A percentile compares a stretch with the other conserved stretches of the same genome.
Evolutionary conservation across 306 rosid species (phyloP).

Genomic region (Prunus padus): DNA sequence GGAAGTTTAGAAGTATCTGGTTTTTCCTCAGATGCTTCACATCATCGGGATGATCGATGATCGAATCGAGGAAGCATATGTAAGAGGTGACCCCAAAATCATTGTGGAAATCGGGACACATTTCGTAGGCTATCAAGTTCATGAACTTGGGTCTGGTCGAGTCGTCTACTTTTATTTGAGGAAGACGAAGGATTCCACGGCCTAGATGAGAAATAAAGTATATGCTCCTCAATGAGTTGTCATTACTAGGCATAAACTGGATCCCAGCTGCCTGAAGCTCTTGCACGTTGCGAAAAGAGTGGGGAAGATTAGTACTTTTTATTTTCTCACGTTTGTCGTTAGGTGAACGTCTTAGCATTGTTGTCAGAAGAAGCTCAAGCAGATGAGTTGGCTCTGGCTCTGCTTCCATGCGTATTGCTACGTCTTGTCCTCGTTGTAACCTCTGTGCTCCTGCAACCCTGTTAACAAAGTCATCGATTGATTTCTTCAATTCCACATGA

Average conservation of each 20-base stretch:
- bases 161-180: conserved; percentile 12
- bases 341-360: background rate
- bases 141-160: background rate
- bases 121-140: background rate
- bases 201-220: background rate
- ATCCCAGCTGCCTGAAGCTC: conserved; percentile 8
- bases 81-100: background rate
- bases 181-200: background rate
- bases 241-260: background rate
- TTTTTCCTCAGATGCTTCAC: background rate
- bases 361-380: background rate
- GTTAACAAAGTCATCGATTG: background rate
- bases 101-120: no score
- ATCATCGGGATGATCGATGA: conserved; percentile 9
- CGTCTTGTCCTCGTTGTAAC: no score
- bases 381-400: background rate
- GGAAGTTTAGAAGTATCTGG: background rate
- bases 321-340: background rate
- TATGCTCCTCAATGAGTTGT: background rate
- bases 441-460: no score
- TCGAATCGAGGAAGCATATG: conserved; percentile 13
- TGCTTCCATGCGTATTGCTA: no score
- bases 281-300: background rate
- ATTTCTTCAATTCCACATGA: background rate
- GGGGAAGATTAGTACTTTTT: background rate